A percentile compares a stretch with the other conserved stretches of the same genome.
Evolutionary conservation across 495 filamentous ascomycete genomes (phyloP).

Genomic region (Wilcoxina mikolae): DNA sequence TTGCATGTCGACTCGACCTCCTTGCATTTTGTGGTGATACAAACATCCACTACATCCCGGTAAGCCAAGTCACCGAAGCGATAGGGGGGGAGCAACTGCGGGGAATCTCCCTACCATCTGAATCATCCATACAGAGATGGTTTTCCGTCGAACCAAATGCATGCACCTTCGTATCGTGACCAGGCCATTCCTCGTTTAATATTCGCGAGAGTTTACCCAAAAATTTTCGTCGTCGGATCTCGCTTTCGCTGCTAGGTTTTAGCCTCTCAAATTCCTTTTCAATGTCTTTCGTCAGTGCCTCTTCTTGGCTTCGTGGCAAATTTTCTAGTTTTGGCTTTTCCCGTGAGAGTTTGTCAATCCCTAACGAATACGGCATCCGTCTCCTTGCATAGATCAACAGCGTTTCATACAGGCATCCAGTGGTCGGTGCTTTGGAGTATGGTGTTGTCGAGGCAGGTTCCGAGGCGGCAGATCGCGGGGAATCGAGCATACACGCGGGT

Average conservation of each 20-base stretch:
- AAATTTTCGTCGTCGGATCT: slow-evolving; percentile 55
- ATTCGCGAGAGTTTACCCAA: slow-evolving; percentile 74
- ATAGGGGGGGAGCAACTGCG: neutral
- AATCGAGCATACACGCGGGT: slow-evolving; percentile 55
- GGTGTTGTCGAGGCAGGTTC: slow-evolving; percentile 59
- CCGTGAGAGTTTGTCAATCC: slow-evolving; percentile 54
- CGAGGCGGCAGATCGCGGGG: slow-evolving; percentile 78
- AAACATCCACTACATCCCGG: slow-evolving; percentile 67
- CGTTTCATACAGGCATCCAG: slow-evolving; percentile 71
- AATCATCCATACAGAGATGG: slow-evolving; percentile 85
- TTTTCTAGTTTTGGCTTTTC: slow-evolving; percentile 51
- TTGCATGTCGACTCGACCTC: slow-evolving; percentile 74
- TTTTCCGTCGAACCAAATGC: slow-evolving; percentile 97
- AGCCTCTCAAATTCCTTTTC: slow-evolving; percentile 67
- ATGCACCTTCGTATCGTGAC: slow-evolving; percentile 73
- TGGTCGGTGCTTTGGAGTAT: slow-evolving; percentile 41
- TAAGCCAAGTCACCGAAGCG: slow-evolving; percentile 1
- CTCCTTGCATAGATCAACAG: slow-evolving; percentile 55
- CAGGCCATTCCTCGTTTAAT: slow-evolving; percentile 82
- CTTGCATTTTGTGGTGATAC: slow-evolving; percentile 79
- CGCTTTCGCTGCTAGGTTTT: slow-evolving; percentile 66
- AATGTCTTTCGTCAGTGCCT: slow-evolving; percentile 65
- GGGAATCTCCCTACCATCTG: slow-evolving; percentile 54
- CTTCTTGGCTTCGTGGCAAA: slow-evolving; percentile 60
- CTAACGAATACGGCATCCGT: slow-evolving; percentile 84